Percentiles rank a stretch among this genome's conserved stretches.
Conservation (phyloP, 148 eudicot species). For the Chenopodium album region DNA sequence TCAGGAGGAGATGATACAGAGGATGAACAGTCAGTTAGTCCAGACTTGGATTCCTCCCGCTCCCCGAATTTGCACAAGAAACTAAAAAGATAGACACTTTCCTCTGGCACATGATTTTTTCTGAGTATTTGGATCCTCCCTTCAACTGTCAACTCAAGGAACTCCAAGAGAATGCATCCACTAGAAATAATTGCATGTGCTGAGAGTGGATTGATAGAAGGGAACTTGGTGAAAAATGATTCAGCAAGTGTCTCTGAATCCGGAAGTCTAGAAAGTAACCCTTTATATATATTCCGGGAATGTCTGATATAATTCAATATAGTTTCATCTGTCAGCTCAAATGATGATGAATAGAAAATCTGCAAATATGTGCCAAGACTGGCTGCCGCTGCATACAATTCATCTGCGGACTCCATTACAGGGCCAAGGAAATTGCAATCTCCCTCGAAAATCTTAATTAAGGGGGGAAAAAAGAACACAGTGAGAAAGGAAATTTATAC, state of each 20-base stretch:
- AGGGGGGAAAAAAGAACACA: neutral
- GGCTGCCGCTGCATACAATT: conserved; percentile 88
- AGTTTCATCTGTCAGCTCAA: conserved; percentile 82
- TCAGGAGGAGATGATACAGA: conserved; percentile 82
- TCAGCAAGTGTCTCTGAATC: conserved; percentile 90
- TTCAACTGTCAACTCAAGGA: conserved; percentile 59
- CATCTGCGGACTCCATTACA: conserved; percentile 87
- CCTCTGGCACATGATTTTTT: conserved; percentile 65
- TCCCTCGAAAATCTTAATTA: conserved; percentile 83
- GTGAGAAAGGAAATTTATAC: neutral
- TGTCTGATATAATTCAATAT: conserved; percentile 58
- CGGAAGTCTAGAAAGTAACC: conserved; percentile 60
- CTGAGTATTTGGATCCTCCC: conserved; percentile 49
- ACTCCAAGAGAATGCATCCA: conserved; percentile 54
- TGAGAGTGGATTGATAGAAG: conserved; percentile 88
- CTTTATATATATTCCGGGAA: conserved; percentile 39
- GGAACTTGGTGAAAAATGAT: conserved; percentile 77
- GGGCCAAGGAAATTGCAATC: conserved; percentile 61
- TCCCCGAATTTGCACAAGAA: conserved; percentile 70
- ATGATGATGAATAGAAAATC: conserved; percentile 69
- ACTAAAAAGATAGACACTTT: conserved; percentile 62
- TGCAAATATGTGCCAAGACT: conserved; percentile 79
- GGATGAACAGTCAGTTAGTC: conserved; percentile 84
- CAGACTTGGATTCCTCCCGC: conserved; percentile 82
- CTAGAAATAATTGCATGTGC: conserved; percentile 87